Base-by-base conservation (phyloP, 768 basidiomycete species). In the Cytidiella melzeri region DNA sequence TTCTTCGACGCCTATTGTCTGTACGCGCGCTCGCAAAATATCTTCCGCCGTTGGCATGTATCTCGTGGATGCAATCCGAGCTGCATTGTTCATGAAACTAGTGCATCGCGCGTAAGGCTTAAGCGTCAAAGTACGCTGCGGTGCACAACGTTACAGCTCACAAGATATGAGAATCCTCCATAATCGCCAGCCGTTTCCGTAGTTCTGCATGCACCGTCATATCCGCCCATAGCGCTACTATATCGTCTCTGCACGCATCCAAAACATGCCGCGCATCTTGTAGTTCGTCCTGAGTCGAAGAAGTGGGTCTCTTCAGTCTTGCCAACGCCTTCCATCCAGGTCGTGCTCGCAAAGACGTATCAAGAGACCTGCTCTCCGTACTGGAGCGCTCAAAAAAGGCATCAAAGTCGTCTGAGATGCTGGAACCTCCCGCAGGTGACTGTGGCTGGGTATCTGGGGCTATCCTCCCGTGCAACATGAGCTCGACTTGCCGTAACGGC, bases 1-100 rank as follows among this genome's bases (percentile, higher is more conserved):
- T 60, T 84, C 80, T 55, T 84, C 81, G 3, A 83, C 79, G 3
- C 83, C 81, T 34, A 79, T 64, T 1, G 84, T 86, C 41, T 75
- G 74, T 34, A 87, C 69, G 44, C 83, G 73, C 13, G 82, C 81
- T 45, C 76, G 77, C 42, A 87, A 66, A 25, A 87, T 75, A 56
- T 87, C 84, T 21, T 76, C 82, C 78, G 55, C 12, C 4, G 70
- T 73, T 4, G 84, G 84, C 21, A 66, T 55, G 56, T 83, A 87
- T 45, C 72, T 66, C 44, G 68, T 67, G 11, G 66, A 57, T 3
- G 78, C 73, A 38, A 85, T 66, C 5, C 82, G 76, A 6, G 61
- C 61, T 3, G 77, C 73, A 42, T 80, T 73, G 53, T 79, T 69
- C 45, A 86, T 61, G 59, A 85, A 85, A 59, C 84, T 86, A 38